phyloP scores from a whole-genome alignment of 805 yeast species.

The Saturnispora ahearnii region DNA sequence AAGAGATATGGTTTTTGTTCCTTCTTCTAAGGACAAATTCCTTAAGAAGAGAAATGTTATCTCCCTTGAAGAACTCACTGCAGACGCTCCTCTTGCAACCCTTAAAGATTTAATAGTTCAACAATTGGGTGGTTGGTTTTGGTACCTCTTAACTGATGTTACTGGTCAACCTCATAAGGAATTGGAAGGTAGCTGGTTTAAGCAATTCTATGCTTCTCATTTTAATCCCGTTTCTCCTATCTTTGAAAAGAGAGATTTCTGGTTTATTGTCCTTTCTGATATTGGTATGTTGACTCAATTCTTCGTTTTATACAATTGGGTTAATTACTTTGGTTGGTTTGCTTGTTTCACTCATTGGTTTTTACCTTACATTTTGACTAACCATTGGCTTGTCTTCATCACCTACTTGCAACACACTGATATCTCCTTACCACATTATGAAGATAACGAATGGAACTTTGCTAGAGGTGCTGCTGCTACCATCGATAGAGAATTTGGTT shows the following conservation, averaged over 20 bases:
- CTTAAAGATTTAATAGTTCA: conserved; percentile 48
- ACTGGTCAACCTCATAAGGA: conserved; percentile 62
- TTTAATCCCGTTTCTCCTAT: conserved; percentile 67
- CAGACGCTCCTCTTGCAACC: conserved; percentile 67
- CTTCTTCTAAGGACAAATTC: conserved; percentile 55
- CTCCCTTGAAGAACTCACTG: conserved; percentile 47
- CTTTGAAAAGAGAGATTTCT: conserved; percentile 63
- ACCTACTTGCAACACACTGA: conserved; percentile 82
- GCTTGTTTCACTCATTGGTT: conserved; percentile 61
- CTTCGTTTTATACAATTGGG: conserved; percentile 49
- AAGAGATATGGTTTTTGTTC: conserved; percentile 81
- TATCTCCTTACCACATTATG: conserved; percentile 72
- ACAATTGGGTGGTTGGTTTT: conserved; percentile 72
- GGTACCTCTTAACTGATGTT: conserved; percentile 57
- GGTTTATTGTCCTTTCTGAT: conserved; percentile 65
- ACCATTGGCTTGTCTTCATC: conserved; percentile 86
- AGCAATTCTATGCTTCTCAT: conserved; percentile 49
- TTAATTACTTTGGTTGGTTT: conserved; percentile 52
- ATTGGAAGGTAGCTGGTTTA: conserved; percentile 16
- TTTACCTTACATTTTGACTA: conserved; percentile 68
- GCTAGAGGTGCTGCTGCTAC: conserved; percentile 90
- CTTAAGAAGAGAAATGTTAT: conserved; percentile 22
- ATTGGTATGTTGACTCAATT: conserved; percentile 54
- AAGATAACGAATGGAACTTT: conserved; percentile 67
- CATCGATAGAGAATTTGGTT: conserved; percentile 75